phyloP scores from a whole-genome alignment of 2,329 filamentous ascomycete species.

The Cercospora brassicicola region DNA sequence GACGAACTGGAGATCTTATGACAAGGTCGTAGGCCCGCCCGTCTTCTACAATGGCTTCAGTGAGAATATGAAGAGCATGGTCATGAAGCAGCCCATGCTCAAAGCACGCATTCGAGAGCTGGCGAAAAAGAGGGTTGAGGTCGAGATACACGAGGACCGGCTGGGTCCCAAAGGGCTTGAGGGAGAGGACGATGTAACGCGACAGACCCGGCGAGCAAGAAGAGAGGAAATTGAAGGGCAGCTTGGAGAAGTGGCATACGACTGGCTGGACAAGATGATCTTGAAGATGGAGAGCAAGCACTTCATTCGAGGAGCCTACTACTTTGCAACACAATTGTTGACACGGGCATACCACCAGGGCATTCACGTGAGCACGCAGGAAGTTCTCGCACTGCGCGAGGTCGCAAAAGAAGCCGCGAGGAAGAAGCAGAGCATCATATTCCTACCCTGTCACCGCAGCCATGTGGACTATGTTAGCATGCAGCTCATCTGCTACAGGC shows the following conservation, averaged over 20 bases:
- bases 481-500: slow-evolving; percentile 90
- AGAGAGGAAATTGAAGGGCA: slow-evolving; percentile 63
- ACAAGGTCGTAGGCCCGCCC: slow-evolving; percentile 83
- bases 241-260: slow-evolving; percentile 77
- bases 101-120: slow-evolving; percentile 73
- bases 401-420: slow-evolving; percentile 80
- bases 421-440: slow-evolving; percentile 94
- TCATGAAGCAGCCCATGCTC: slow-evolving; percentile 74
- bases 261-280: slow-evolving; percentile 92
- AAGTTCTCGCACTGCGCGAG: slow-evolving; percentile 76
- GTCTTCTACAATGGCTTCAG: slow-evolving; percentile 91
- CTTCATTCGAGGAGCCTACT: slow-evolving; percentile 92
- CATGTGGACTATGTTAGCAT: slow-evolving; percentile 96
- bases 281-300: slow-evolving; percentile 96
- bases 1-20: slow-evolving; percentile 92
- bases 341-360: slow-evolving; percentile 93
- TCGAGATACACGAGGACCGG: slow-evolving; percentile 75
- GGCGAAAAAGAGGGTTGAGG: slow-evolving; percentile 68
- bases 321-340: slow-evolving; percentile 80
- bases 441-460: slow-evolving; percentile 88
- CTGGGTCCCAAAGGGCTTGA: slow-evolving; percentile 53
- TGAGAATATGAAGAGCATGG: slow-evolving; percentile 79
- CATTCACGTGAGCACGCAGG: slow-evolving; percentile 93
- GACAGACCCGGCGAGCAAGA: slow-evolving; percentile 50
- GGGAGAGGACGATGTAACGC: slow-evolving; percentile 51